These are phyloP conservation scores for Solanum tacnaense DNA, from an alignment of 257 asterid genomes.

Conservation along the genomic window DNA sequence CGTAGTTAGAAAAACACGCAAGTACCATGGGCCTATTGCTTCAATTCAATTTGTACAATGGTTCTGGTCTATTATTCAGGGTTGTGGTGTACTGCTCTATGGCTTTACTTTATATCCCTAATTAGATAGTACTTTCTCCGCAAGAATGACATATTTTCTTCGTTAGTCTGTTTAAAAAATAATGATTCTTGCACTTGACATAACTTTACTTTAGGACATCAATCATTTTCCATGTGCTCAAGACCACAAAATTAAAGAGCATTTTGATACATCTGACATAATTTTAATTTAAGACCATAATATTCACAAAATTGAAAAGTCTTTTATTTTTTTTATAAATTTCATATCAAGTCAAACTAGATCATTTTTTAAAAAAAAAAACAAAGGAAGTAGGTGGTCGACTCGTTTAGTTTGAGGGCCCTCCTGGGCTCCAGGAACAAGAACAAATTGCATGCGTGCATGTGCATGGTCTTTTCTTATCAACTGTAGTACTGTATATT, in stretches of 20 bases:
- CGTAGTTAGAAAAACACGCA: neutral
- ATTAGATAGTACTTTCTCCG: neutral
- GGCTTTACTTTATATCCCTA: neutral
- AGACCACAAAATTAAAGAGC: too few species aligned
- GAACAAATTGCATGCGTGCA: conserved; percentile 1
- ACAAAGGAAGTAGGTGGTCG: too few species aligned
- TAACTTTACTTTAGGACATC: too few species aligned
- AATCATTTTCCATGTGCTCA: neutral
- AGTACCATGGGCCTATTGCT: neutral
- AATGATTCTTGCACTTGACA: fast-evolving
- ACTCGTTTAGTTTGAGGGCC: neutral
- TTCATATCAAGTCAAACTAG: too few species aligned
- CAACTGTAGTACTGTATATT: neutral
- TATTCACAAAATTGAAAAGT: too few species aligned
- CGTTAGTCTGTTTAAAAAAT: fast-evolving
- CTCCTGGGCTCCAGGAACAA: neutral
- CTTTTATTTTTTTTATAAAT: too few species aligned
- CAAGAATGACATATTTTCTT: too few species aligned
- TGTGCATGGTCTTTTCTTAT: neutral
- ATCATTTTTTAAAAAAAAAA: too few species aligned
- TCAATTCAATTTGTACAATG: neutral
- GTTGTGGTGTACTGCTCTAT: neutral
- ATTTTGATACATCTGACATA: too few species aligned
- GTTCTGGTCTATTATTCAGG: neutral
- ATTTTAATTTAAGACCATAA: too few species aligned